These are phyloP conservation scores for Suhomyces taliae DNA, from an alignment of 1,139 yeast species.

Conservation along the genomic window DNA sequence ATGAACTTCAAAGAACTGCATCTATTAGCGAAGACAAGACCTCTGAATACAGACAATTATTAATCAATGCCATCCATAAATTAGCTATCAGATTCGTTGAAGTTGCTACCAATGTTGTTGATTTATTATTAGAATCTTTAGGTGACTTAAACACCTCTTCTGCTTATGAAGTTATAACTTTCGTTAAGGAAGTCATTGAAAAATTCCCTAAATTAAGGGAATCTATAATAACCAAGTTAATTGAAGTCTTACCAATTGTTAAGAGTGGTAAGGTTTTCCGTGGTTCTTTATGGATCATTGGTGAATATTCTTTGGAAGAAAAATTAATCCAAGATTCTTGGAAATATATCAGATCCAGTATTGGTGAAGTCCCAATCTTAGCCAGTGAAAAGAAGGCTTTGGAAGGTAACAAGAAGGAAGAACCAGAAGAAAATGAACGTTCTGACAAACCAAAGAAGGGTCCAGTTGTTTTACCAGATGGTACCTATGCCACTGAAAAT, in stretches of 20 bases:
- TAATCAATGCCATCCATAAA: conserved; percentile 85
- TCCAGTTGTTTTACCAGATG: conserved; percentile 92
- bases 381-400: conserved; percentile 63
- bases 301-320: conserved; percentile 82
- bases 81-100: conserved; percentile 88
- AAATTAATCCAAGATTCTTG: conserved; percentile 79
- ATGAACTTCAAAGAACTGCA: conserved; percentile 76
- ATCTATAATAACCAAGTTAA: conserved; percentile 63
- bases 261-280: conserved; percentile 90
- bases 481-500: conserved; percentile 96
- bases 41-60: conserved; percentile 82
- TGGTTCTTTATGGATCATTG: conserved; percentile 93
- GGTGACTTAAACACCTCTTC: conserved; percentile 80
- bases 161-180: conserved; percentile 86
- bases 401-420: conserved; percentile 32
- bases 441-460: conserved; percentile 44
- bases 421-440: conserved; percentile 24
- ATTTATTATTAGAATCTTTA: conserved; percentile 80
- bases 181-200: conserved; percentile 92
- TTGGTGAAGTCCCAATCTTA: conserved; percentile 91
- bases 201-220: conserved; percentile 81
- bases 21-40: conserved; percentile 73
- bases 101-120: conserved; percentile 90
- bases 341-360: conserved; percentile 77
- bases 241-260: conserved; percentile 61